These are phyloP conservation scores for Xylaria sp. DNA, from an alignment of 2,329 filamentous ascomycete species.

Conservation along the genomic window DNA sequence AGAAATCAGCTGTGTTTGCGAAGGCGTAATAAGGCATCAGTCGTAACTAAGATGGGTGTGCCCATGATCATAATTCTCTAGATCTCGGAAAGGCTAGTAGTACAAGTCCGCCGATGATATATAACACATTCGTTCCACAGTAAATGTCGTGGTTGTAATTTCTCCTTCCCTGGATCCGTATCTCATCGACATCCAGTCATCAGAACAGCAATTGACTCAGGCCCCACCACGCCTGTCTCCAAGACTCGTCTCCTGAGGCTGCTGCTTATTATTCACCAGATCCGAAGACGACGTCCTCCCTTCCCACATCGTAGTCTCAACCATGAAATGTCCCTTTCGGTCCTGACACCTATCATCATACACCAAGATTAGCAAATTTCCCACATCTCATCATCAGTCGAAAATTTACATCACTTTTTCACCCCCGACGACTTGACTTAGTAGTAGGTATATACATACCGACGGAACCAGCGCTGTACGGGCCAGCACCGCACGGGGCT, in stretches of 20 bases:
- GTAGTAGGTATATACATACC: too few relatives aligned
- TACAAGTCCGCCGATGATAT: not conserved
- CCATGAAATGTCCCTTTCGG: conserved; percentile 61
- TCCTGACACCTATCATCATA: conserved; percentile 58
- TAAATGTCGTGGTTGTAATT: too few relatives aligned
- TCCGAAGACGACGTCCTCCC: conserved; percentile 32
- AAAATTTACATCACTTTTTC: too few relatives aligned
- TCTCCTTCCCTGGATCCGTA: too few relatives aligned
- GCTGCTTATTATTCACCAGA: conserved; percentile 10
- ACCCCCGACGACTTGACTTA: too few relatives aligned
- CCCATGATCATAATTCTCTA: conserved; percentile 2
- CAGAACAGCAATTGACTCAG: not conserved
- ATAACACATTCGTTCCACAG: not conserved
- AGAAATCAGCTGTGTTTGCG: too few relatives aligned
- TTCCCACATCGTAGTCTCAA: conserved; percentile 71
- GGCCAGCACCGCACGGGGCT: conserved; percentile 61
- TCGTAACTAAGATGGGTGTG: not conserved
- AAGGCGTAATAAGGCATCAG: too few relatives aligned
- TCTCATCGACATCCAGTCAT: too few relatives aligned
- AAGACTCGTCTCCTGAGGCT: conserved; percentile 10
- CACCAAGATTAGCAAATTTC: not conserved
- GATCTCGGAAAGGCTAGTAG: not conserved
- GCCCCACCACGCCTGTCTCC: conserved; percentile 19
- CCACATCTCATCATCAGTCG: not conserved
- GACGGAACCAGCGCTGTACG: conserved; percentile 64